Evolutionary conservation across 2,329 filamentous ascomycete genomes (phyloP).

Genomic region (Ascochyta viciae-villosae): DNA sequence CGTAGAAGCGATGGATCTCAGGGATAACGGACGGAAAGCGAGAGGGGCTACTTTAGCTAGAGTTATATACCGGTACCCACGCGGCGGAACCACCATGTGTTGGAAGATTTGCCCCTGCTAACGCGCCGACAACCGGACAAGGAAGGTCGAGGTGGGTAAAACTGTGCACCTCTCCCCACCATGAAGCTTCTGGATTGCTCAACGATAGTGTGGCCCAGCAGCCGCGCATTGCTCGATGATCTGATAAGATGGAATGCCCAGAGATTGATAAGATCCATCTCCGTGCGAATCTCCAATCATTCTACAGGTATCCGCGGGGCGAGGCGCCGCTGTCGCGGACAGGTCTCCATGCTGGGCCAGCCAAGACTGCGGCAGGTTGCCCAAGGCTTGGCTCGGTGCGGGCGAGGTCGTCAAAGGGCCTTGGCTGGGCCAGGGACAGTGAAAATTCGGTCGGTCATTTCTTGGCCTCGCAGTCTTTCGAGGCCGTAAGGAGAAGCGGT

Average conservation of each 20-base stretch:
- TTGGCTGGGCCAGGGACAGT: constrained; percentile 10
- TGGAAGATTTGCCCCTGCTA: constrained; percentile 14
- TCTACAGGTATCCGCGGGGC: constrained; percentile 3
- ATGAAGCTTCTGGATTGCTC: constrained; percentile 32
- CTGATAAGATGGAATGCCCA: constrained; percentile 36
- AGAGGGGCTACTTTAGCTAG: constrained; percentile 16
- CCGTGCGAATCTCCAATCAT: constrained; percentile 14
- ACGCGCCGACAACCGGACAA: constrained; percentile 33
- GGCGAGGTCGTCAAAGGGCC: not conserved
- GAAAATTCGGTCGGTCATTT: constrained; percentile 16
- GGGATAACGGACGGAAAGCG: constrained; percentile 13
- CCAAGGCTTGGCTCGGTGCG: constrained; percentile 16
- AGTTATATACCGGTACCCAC: constrained; percentile 26
- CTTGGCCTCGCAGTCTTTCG: constrained; percentile 9
- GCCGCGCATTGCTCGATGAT: constrained; percentile 31
- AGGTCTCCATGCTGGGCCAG: constrained; percentile 13
- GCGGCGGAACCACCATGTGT: constrained; percentile 3
- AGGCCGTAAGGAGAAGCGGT: not conserved
- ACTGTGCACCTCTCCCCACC: constrained; percentile 27
- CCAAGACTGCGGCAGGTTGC: constrained; percentile 17
- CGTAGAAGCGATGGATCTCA: constrained; percentile 21
- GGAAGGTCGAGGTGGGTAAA: constrained; percentile 29
- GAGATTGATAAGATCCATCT: constrained; percentile 34
- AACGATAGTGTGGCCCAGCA: constrained; percentile 20
- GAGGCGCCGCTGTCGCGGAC: constrained; percentile 6